A percentile compares a stretch with the other conserved stretches of the same genome.
These are phyloP conservation scores for Claviceps paspali DNA, from an alignment of 2,329 filamentous ascomycete species.

Conservation along the genomic window DNA sequence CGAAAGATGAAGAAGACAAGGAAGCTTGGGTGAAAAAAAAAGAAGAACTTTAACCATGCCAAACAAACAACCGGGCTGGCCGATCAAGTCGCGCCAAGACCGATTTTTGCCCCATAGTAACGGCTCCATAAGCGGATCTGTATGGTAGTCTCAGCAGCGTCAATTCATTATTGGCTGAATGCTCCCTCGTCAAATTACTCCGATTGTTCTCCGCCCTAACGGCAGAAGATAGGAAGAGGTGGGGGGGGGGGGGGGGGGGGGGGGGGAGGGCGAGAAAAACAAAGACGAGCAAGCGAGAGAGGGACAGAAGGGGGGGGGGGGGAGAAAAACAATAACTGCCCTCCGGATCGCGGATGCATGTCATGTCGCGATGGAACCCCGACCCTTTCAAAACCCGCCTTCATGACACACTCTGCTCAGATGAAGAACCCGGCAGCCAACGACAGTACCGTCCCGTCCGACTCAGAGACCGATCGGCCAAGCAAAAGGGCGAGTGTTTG, in stretches of 20 bases:
- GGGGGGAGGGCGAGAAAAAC: too few relatives aligned
- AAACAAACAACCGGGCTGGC: background rate
- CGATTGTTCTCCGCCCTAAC: conserved; percentile 1
- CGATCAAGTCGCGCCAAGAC: background rate
- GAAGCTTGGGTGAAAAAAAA: too few relatives aligned
- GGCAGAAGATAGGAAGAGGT: background rate
- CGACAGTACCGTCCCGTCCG: background rate
- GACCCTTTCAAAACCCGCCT: background rate
- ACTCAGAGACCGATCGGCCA: conserved; percentile 8
- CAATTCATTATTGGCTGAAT: conserved; percentile 1
- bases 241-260: too few relatives aligned
- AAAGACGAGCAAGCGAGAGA: background rate
- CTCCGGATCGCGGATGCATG: background rate
- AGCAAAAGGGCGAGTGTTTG: conserved; percentile 4
- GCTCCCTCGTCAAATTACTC: background rate
- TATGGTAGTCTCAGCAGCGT: background rate
- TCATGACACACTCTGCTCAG: background rate
- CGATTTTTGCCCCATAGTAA: background rate
- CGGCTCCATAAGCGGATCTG: background rate
- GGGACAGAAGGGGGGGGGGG: too few relatives aligned
- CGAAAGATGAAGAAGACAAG: too few relatives aligned
- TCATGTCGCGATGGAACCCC: background rate
- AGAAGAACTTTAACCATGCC: background rate
- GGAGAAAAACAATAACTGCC: background rate
- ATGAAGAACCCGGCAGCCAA: background rate